Evolutionary conservation across 2,329 filamentous ascomycete genomes (phyloP).

Genomic region (Aureobasidium sp.): DNA sequence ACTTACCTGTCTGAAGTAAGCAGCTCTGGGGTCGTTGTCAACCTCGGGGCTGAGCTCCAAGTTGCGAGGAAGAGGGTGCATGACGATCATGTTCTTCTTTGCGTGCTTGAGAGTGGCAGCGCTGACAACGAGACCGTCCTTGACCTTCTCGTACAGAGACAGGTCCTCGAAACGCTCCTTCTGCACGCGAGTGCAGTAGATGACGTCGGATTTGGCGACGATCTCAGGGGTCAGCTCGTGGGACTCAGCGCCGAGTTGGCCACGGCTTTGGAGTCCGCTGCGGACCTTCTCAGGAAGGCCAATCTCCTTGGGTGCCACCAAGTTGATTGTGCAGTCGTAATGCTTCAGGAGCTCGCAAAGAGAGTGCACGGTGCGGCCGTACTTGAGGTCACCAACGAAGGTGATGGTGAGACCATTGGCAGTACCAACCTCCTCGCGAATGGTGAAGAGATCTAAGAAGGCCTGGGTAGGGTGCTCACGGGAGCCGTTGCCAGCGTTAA

Average conservation of each 20-base stretch:
- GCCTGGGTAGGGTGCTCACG: constrained; percentile 96
- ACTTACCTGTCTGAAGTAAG: constrained; percentile 98
- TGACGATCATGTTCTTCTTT: constrained; percentile 86
- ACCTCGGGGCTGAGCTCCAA: constrained; percentile 92
- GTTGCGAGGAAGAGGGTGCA: constrained; percentile 93
- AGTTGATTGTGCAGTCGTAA: constrained; percentile 90
- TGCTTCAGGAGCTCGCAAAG: constrained; percentile 88
- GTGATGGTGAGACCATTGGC: constrained; percentile 94
- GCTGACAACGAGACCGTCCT: constrained; percentile 83
- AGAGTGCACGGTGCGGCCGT: constrained; percentile 92
- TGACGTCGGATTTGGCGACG: constrained; percentile 75
- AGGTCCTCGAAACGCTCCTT: constrained; percentile 87
- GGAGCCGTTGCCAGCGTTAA: constrained; percentile 95
- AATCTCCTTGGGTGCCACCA: constrained; percentile 76
- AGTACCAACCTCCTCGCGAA: constrained; percentile 92
- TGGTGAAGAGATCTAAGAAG: constrained; percentile 95
- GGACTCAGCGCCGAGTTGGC: constrained; percentile 69
- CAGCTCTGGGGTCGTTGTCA: constrained; percentile 91
- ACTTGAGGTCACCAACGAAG: constrained; percentile 86
- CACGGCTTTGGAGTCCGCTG: constrained; percentile 62
- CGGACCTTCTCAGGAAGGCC: constrained; percentile 69
- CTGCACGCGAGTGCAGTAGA: constrained; percentile 96
- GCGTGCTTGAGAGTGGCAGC: constrained; percentile 84
- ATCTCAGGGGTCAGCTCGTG: constrained; percentile 80
- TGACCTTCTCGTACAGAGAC: constrained; percentile 76